A percentile compares a stretch with the other conserved stretches of the same genome.
Conservation (phyloP, 495 filamentous ascomycete species). For the Gamarada debralockiae region DNA sequence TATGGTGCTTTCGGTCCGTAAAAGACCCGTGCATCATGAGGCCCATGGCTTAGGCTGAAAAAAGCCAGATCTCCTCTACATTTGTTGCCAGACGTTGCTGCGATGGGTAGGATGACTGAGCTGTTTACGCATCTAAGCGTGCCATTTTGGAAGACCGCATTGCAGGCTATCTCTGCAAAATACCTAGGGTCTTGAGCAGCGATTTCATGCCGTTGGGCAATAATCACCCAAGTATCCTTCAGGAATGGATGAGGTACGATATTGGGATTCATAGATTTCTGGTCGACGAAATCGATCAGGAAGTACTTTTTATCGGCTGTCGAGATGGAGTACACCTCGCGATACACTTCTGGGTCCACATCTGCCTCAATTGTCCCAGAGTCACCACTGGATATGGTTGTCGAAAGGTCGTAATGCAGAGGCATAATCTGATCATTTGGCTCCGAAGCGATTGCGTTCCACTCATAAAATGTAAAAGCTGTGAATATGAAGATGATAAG, state of each 20-base stretch:
- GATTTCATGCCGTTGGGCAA: conserved; percentile 34
- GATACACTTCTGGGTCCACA: background rate
- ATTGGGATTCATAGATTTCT: conserved; percentile 43
- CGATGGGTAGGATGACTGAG: conserved; percentile 36
- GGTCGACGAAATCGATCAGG: conserved; percentile 35
- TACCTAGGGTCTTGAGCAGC: conserved; percentile 12
- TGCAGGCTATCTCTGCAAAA: conserved; percentile 42
- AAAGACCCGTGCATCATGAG: conserved; percentile 50
- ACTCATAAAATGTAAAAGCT: background rate
- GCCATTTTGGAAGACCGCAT: conserved; percentile 36
- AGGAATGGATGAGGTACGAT: conserved; percentile 46
- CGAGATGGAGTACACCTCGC: conserved; percentile 38
- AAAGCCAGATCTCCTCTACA: conserved; percentile 36
- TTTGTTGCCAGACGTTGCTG: conserved; percentile 34
- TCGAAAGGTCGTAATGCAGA: background rate
- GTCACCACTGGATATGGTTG: background rate
- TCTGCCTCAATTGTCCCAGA: background rate
- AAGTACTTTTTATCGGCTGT: conserved; percentile 38
- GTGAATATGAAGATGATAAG: background rate
- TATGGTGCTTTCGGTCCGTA: conserved; percentile 43
- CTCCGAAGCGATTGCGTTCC: background rate
- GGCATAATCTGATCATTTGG: background rate
- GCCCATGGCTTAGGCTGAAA: conserved; percentile 36
- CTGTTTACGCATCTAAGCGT: conserved; percentile 35
- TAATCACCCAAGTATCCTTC: conserved; percentile 41